These are phyloP conservation scores for Aspergillus sp. DNA, from an alignment of 2,329 filamentous ascomycete species.

Conservation along the genomic window DNA sequence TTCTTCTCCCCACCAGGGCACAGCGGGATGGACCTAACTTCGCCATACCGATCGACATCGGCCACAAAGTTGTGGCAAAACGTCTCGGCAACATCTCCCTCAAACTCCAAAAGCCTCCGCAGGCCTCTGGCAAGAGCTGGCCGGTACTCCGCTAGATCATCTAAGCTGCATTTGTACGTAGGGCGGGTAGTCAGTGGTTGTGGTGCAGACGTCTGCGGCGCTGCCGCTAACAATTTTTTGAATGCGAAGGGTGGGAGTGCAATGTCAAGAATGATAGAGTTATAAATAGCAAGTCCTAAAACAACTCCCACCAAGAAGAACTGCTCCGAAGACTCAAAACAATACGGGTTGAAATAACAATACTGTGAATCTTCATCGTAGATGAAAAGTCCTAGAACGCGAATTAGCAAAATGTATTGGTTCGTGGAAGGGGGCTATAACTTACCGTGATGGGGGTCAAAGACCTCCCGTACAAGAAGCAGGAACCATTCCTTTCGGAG, in stretches of 20 bases:
- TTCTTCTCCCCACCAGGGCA: constrained; percentile 71
- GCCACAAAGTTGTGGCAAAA: constrained; percentile 82
- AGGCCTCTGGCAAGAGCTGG: constrained; percentile 75
- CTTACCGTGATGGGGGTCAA: constrained; percentile 84
- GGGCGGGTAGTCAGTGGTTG: constrained; percentile 57
- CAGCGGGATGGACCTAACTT: constrained; percentile 65
- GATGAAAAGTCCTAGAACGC: constrained; percentile 71
- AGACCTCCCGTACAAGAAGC: constrained; percentile 81
- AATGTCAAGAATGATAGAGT: constrained; percentile 88
- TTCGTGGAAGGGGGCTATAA: constrained; percentile 7
- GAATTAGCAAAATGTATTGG: neutral
- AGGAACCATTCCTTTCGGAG: constrained; percentile 94
- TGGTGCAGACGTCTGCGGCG: constrained; percentile 61
- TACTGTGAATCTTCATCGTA: constrained; percentile 89
- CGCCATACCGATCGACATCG: constrained; percentile 75
- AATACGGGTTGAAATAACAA: constrained; percentile 90
- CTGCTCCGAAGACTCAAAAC: constrained; percentile 87
- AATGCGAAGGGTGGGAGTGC: constrained; percentile 87
- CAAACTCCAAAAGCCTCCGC: constrained; percentile 73
- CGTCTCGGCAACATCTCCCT: constrained; percentile 76
- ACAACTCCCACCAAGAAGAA: constrained; percentile 88
- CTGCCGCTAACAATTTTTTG: constrained; percentile 77
- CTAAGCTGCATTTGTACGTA: constrained; percentile 70
- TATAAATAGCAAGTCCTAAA: constrained; percentile 88
- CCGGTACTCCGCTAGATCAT: constrained; percentile 79